These are phyloP conservation scores for Aspergillus arachidicola DNA, from an alignment of 2,329 filamentous ascomycete species.

Conservation along the genomic window DNA sequence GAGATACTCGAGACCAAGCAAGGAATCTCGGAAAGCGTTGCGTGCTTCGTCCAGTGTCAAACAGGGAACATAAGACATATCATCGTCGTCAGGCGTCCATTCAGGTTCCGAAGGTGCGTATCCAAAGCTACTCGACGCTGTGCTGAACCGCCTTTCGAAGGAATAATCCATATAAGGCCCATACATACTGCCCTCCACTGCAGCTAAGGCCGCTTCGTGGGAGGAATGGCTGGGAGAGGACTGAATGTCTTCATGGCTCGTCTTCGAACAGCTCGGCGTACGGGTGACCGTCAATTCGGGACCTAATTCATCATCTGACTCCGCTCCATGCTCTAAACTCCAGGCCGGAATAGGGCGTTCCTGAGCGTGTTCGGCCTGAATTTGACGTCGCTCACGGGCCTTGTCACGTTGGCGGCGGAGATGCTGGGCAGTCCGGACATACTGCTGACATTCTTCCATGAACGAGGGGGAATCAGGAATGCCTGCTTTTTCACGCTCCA, in stretches of 20 bases:
- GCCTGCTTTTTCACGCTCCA: constrained; percentile 74
- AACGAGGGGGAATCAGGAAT: constrained; percentile 67
- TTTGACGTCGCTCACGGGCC: constrained; percentile 61
- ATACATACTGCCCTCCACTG: constrained; percentile 77
- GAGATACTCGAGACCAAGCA: constrained; percentile 90
- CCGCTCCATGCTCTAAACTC: constrained; percentile 80
- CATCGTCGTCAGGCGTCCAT: constrained; percentile 64
- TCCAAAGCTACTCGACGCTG: constrained; percentile 67
- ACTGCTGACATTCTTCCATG: constrained; percentile 47
- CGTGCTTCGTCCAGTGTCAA: constrained; percentile 84
- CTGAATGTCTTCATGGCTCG: constrained; percentile 54
- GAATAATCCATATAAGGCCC: constrained; percentile 67
- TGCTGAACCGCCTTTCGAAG: constrained; percentile 74
- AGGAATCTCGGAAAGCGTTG: constrained; percentile 85
- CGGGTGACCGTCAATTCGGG: constrained; percentile 34
- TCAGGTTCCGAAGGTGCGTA: constrained; percentile 49
- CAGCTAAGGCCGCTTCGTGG: constrained; percentile 45
- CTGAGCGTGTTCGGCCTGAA: constrained; percentile 59
- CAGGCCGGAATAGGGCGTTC: constrained; percentile 66
- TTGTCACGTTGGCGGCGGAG: constrained; percentile 53
- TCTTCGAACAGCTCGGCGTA: constrained; percentile 36
- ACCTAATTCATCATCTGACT: constrained; percentile 51
- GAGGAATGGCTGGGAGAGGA: constrained; percentile 56
- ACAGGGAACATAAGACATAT: constrained; percentile 90
- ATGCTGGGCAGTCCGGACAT: constrained; percentile 41